phyloP scores from a whole-genome alignment of 73 alveolate genomes.

The Blepharisma japonicum region DNA sequence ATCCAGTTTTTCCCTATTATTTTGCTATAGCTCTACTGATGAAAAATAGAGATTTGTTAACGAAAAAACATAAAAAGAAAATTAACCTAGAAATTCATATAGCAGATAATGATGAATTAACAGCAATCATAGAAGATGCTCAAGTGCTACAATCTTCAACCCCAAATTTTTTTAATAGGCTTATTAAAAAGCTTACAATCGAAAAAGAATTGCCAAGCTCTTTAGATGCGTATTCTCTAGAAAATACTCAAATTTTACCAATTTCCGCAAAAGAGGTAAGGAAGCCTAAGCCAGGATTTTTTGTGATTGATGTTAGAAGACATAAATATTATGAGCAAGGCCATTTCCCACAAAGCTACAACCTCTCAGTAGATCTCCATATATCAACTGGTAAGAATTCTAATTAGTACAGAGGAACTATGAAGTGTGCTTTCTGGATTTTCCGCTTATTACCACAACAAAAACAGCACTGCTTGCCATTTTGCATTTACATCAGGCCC shows the following conservation, averaged over 20 bases:
- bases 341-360: constrained; percentile 23
- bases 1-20: constrained; percentile 1
- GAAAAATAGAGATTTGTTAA: not conserved
- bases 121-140: not conserved
- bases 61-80: constrained; percentile 13
- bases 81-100: not conserved
- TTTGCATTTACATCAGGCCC: not conserved
- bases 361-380: not conserved
- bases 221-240: not conserved
- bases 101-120: constrained; percentile 16
- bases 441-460: not conserved
- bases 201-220: not conserved
- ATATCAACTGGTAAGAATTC: constrained; percentile 21
- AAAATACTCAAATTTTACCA: not conserved
- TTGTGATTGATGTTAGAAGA: not conserved
- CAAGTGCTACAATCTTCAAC: not conserved
- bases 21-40: not conserved
- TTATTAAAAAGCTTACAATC: not conserved
- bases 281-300: not conserved
- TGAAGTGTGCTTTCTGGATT: constrained; percentile 29
- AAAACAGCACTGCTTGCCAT: constrained; percentile 9
- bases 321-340: not conserved
- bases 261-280: constrained; percentile 1
- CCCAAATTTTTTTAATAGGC: constrained; percentile 1
- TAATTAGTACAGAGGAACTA: constrained; percentile 27